Evolutionary conservation across 768 basidiomycete species (phyloP), one percentile per base, ranked within the genome.

Genomic region (Hortiboletus flavorubellus): DNA sequence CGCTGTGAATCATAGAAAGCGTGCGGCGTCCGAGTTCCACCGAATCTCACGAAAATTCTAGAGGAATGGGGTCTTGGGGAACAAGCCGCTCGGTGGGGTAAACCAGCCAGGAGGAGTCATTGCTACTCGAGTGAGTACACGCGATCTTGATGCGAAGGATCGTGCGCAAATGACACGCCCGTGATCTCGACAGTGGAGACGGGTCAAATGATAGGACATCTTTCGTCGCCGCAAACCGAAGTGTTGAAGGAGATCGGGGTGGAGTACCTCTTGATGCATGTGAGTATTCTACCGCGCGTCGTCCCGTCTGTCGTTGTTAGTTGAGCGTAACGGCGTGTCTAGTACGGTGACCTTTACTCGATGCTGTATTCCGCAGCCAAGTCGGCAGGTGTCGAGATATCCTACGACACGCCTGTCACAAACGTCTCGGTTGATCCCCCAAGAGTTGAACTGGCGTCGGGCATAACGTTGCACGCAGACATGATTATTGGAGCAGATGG

Each of bases 401-500:
- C 71, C 11, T 80, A 77, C 58, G 70, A 78, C 60, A 60, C 71
- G 10, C 60, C 61, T 39, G 75, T 79, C 33, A 52, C 50, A 18
- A 53, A 49, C 2, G 72, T 76, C n/a, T 59, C 59, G 18, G 63
- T 66, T 14, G 54, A 73, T 37, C 62, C 63, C 14, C 59, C 63
- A 3, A 63, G 66, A 34, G 71, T 78, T 2, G 67, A 67, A 2
- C 58, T 76, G 8, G 73, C 73, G 15, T 71, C 65, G 35, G 82
- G 81, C n/a, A 73, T 75, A 53, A 66, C 64, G 5, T 46, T 83
- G 10, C 54, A 59, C 30, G 77, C 77, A 9, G 83, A 85, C 64
- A 54, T 84, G 39, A 68, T 85, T 34, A 73, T 85, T 14, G 83
- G 80, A 23, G 84, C 83, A 14, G 84, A 86, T 67, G 84, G 85